Evolutionary conservation across 2,329 filamentous ascomycete genomes (phyloP), one percentile per base, ranked within the genome.

Genomic region (Corynespora cassiicola): DNA sequence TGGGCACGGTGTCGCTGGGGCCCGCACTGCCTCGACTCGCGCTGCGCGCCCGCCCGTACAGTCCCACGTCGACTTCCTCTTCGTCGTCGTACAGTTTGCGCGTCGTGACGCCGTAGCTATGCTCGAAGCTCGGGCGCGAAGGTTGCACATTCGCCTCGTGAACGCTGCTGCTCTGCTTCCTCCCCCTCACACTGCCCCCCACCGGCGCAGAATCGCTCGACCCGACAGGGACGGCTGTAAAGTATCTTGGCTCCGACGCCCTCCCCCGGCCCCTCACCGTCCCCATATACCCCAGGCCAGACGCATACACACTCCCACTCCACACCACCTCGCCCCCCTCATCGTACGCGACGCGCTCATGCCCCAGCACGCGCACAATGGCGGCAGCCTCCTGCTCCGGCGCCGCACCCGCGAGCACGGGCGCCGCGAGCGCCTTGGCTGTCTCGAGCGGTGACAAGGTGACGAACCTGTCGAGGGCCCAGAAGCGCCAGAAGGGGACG

Each of bases 321-420:
- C 49, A 53, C 12, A 53, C 36, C 14, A 53, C 22, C 24, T 53
- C 49, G 7, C 44, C 41, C 7, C 36, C 46, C n/a, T n/a, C n/a
- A 22, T 46, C 46, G 27, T 50, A 28, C 6, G 46, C 43, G 2
- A 53, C 49, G 2, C 36, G 14, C 15, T 53, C 49, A 20, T 45
- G 39, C 2, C 49, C 49, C 14, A 47, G 31, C 15, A 45, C 43
- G 30, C 39, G 28, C 7, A 50, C 11, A 12, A 53, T 53, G 8
- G 24, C 22, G 5, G 39, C 33, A 1, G 26, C 43, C 34, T 50
- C 49, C 27, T 41, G 26, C 29, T 47, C 43, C 1, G 40, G 35
- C 2, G 40, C 49, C 8, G 49, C 49, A 10, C 18, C n/a, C 8
- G 25, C 10, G 9, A 50, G 27, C 7, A 53, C 42, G 4, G 49